A percentile compares a stretch with the other conserved stretches of the same genome.
phyloP scores from a whole-genome alignment of 1,139 yeast species.

The Protomyces lactucae-debilis region DNA sequence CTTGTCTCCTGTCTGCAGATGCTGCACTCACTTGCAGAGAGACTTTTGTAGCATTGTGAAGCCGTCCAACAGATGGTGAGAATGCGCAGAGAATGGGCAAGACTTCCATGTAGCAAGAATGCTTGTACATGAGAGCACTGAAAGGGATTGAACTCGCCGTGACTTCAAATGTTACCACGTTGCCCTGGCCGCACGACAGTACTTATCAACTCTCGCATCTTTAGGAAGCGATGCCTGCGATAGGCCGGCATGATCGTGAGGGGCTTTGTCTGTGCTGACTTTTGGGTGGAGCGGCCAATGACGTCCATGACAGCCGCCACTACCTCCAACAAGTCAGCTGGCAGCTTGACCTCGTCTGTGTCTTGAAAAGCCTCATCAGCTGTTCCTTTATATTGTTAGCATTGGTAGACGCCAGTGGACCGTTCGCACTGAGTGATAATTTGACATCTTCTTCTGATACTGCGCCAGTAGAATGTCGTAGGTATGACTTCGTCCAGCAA shows the following conservation, averaged over 20 bases:
- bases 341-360: constrained; percentile 31
- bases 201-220: constrained; percentile 55
- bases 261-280: constrained; percentile 43
- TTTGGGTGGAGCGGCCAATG: constrained; percentile 49
- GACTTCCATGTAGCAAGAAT: too few relatives aligned
- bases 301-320: constrained; percentile 90
- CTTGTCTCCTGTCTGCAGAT: too few relatives aligned
- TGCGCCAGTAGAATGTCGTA: constrained; percentile 83
- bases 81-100: too few relatives aligned
- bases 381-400: constrained; percentile 22
- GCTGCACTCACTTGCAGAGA: too few relatives aligned
- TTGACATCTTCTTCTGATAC: constrained; percentile 78
- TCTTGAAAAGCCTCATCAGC: constrained; percentile 33
- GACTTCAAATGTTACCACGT: background rate
- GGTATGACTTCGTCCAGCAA: constrained; percentile 85
- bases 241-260: constrained; percentile 69
- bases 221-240: constrained; percentile 63
- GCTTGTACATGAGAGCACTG: background rate
- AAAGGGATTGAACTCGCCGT: background rate
- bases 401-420: constrained; percentile 37
- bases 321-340: constrained; percentile 73
- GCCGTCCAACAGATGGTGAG: too few relatives aligned
- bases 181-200: background rate
- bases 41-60: too few relatives aligned
- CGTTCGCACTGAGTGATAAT: constrained; percentile 45